Base-by-base conservation (phyloP, 179 eudicot genomes). In the Corrigiola litoralis region DNA sequence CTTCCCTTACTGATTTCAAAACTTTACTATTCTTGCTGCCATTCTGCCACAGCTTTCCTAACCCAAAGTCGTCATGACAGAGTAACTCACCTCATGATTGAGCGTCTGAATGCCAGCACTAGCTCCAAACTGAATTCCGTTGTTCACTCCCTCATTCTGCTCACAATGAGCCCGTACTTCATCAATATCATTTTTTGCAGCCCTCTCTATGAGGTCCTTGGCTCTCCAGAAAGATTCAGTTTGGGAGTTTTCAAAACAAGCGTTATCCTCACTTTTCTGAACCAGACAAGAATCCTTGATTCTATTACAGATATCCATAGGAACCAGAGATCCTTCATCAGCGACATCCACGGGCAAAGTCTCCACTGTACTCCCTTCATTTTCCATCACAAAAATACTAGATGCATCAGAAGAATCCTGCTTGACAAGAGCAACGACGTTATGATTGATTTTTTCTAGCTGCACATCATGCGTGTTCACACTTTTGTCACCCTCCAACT, bases 31-130 rank as follows among this genome's bases (percentile, higher is more conserved):
- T 69, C 58, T 61, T 56, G 63, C 61, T 69, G 67, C 48, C 74
- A 45, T 61, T n/a, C 69, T 61, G 32, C 74, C 65, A 58, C 67
- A 72, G 65, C 56, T 50, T 59, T 73, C 56, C 50, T 51, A 66
- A 76, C 73, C 69, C 67, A 73, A 61, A 63, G 49, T 70, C 81
- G 48, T 70, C 75, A 64, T 76, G 47, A 61, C 67, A 80, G 51
- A 70, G 56, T 63, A 75, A 80, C 81, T 80, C 76, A 80, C 84
- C 84, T 80, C 79, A 48, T 46, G 7, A 64, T 59, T 67, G 27
- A 58, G 54, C 45, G 62, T 65, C 66, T 74, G 71, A 61, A 40
- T 56, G 56, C 63, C 36, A 27, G 68, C 52, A 46, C 31, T 62
- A 25, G 79, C 53, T 44, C 52, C 61, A 56, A 75, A 68, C 73